Percentiles rank a stretch among this genome's conserved stretches.
Conservation (phyloP, 192 early-diverging fungal species). For the Backusella psychrophila region DNA sequence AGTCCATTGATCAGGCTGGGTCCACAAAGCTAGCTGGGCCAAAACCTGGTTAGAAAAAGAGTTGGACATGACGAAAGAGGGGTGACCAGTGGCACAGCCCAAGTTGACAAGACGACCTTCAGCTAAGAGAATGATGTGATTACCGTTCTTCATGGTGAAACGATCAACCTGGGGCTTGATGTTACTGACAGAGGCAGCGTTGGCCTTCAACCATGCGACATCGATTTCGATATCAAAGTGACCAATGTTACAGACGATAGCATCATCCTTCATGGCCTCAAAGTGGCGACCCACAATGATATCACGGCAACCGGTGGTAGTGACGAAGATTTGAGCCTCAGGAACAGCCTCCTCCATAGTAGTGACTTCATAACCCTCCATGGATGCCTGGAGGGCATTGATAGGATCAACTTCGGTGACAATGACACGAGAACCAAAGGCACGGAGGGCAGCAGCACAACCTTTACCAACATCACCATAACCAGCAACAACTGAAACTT, state of each 20-base stretch:
- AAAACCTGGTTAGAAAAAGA: conserved; percentile 99
- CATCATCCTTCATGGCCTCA: conserved; percentile 92
- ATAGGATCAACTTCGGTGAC: conserved; percentile 99
- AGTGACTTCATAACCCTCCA: conserved; percentile 99
- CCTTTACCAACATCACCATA: conserved; percentile 99
- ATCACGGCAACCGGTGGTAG: conserved; percentile 98
- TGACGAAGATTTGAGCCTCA: conserved; percentile 97
- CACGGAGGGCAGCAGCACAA: conserved; percentile 94
- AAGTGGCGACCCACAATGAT: conserved; percentile 95
- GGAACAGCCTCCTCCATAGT: conserved; percentile 94
- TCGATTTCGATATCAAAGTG: conserved; percentile 99
- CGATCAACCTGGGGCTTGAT: conserved; percentile 99
- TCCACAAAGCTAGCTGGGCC: conserved; percentile 99
- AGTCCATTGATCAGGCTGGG: conserved; percentile 80
- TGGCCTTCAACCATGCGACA: conserved; percentile 96
- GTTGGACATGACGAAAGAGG: conserved; percentile 99
- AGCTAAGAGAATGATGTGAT: conserved; percentile 95
- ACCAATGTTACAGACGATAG: conserved; percentile 99
- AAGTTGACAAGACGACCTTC: conserved; percentile 99
- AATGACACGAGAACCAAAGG: conserved; percentile 97
- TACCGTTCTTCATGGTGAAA: conserved; percentile 86
- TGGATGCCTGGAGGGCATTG: conserved; percentile 98
- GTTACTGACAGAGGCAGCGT: conserved; percentile 84
- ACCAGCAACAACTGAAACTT: conserved; percentile 96
- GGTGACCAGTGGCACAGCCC: conserved; percentile 98